A percentile compares a stretch with the other conserved stretches of the same genome.
These are phyloP conservation scores for Colletotrichum plurivorum DNA, from an alignment of 2,329 filamentous ascomycete species.

Conservation along the genomic window DNA sequence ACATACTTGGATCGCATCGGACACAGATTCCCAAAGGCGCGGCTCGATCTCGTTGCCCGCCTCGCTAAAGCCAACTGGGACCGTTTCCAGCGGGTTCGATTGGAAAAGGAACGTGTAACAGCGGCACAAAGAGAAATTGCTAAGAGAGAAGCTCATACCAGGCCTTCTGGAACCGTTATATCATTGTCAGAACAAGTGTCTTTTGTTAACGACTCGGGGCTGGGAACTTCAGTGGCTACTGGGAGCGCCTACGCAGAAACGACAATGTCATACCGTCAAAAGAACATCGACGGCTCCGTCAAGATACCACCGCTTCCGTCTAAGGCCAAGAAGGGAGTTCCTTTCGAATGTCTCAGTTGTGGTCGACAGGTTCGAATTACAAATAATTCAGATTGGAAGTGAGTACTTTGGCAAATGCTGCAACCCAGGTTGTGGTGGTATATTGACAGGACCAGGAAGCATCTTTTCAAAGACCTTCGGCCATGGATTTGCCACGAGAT, in stretches of 20 bases:
- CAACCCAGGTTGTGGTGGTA: too few relatives aligned
- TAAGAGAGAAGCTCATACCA: too few relatives aligned
- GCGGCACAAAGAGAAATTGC: background rate
- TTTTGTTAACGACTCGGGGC: slow-evolving; percentile 9
- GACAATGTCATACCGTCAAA: slow-evolving; percentile 16
- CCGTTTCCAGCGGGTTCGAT: slow-evolving; percentile 17
- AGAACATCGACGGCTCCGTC: background rate
- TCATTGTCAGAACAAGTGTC: background rate
- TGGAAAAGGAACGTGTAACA: background rate
- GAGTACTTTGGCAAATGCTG: background rate
- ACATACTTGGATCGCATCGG: slow-evolving; percentile 12
- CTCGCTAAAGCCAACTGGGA: slow-evolving; percentile 6
- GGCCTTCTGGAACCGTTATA: too few relatives aligned
- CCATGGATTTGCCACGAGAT: slow-evolving; percentile 15
- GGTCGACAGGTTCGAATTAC: background rate
- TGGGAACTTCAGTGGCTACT: slow-evolving; percentile 1
- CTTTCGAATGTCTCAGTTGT: slow-evolving; percentile 15
- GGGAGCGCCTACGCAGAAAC: slow-evolving; percentile 20
- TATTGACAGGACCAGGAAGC: background rate
- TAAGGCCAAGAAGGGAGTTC: background rate
- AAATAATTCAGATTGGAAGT: slow-evolving; percentile 14
- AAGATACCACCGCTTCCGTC: background rate
- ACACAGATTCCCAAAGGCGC: slow-evolving; percentile 10
- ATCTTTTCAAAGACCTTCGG: slow-evolving; percentile 11
- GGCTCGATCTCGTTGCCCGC: background rate